These are phyloP conservation scores for Trichoderma atroviride DNA, from an alignment of 2,329 filamentous ascomycete species.

Conservation along the genomic window DNA sequence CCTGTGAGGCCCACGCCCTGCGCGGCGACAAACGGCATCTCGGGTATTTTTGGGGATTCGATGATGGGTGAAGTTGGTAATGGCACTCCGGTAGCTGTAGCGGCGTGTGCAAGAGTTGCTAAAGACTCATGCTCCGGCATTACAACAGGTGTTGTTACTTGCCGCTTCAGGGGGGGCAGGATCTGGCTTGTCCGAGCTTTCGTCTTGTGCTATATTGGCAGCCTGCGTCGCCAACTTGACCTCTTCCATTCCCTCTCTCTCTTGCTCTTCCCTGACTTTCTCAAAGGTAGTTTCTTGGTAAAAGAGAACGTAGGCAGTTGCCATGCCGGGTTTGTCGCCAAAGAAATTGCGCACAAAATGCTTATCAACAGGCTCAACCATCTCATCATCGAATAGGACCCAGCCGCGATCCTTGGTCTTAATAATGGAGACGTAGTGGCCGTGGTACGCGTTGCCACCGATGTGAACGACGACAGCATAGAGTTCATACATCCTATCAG, in stretches of 20 bases:
- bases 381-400: slow-evolving; percentile 96
- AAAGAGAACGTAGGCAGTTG: slow-evolving; percentile 95
- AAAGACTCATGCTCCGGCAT: slow-evolving; percentile 52
- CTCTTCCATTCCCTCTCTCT: slow-evolving; percentile 73
- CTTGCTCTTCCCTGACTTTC: slow-evolving; percentile 74
- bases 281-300: slow-evolving; percentile 87
- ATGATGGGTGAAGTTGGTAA: background rate
- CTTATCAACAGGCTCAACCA: slow-evolving; percentile 97
- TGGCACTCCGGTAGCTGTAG: slow-evolving; percentile 54
- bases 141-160: slow-evolving; percentile 54
- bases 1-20: slow-evolving; percentile 25
- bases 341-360: slow-evolving; percentile 97
- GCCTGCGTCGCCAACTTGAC: slow-evolving; percentile 59
- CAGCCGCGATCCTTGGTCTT: slow-evolving; percentile 96
- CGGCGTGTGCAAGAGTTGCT: slow-evolving; percentile 64
- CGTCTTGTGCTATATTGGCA: slow-evolving; percentile 55
- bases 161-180: slow-evolving; percentile 51
- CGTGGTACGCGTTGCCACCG: slow-evolving; percentile 93
- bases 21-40: background rate
- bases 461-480: slow-evolving; percentile 98
- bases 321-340: slow-evolving; percentile 85
- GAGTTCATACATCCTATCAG: slow-evolving; percentile 90
- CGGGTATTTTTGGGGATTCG: slow-evolving; percentile 6
- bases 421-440: slow-evolving; percentile 96
- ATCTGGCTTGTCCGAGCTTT: slow-evolving; percentile 51